Evolutionary conservation across 2,329 filamentous ascomycete species (phyloP).

Genomic region (Amauroascus niger): DNA sequence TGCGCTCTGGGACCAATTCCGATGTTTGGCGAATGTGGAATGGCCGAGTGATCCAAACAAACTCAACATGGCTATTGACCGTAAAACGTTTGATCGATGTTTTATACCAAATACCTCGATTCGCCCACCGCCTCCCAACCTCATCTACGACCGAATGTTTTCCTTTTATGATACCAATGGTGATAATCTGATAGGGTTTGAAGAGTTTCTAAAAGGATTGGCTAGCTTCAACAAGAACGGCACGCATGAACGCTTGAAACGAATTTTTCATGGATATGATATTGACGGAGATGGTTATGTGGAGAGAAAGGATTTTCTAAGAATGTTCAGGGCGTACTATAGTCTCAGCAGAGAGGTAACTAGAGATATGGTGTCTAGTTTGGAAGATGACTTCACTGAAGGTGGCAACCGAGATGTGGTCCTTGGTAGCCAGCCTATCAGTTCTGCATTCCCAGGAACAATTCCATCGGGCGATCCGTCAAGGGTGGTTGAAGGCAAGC

Average conservation of each 20-base stretch:
- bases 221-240: conserved; percentile 52
- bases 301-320: conserved; percentile 73
- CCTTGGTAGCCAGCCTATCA: conserved; percentile 63
- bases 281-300: conserved; percentile 81
- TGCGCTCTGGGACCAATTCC: conserved; percentile 94
- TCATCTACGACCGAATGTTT: conserved; percentile 94
- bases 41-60: conserved; percentile 72
- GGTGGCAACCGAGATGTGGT: conserved; percentile 68
- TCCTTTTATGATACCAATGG: conserved; percentile 88
- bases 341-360: conserved; percentile 83
- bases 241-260: conserved; percentile 56
- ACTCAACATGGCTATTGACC: conserved; percentile 74
- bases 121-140: conserved; percentile 67
- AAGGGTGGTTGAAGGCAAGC: conserved; percentile 58
- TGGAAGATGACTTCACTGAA: conserved; percentile 68
- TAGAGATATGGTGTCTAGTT: conserved; percentile 65
- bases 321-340: conserved; percentile 89
- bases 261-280: conserved; percentile 83
- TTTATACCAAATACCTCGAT: conserved; percentile 77
- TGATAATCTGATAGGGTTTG: conserved; percentile 81
- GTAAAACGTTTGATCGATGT: conserved; percentile 84
- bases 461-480: conserved; percentile 55
- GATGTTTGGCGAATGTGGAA: conserved; percentile 78
- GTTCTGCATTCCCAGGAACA: conserved; percentile 63
- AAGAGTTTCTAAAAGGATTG: conserved; percentile 79